Evolutionary conservation across 208 protist genomes (phyloP), one percentile per base, ranked within the genome.

Genomic region (Lotmaria passim): DNA sequence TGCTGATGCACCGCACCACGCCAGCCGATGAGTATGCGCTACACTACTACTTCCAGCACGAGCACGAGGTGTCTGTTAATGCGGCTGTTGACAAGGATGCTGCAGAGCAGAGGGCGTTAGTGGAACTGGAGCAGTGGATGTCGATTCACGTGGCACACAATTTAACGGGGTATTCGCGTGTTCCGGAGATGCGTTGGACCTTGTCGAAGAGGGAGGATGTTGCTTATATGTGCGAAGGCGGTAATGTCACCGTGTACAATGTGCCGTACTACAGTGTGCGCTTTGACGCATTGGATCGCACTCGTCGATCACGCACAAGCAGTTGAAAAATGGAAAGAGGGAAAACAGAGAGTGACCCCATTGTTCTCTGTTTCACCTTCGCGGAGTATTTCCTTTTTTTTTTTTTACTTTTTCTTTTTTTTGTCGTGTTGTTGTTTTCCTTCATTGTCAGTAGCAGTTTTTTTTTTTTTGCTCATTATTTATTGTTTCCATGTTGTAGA

Each of bases 41-140:
- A 15, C 70, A 70, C 21, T 47, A 69, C 55, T 76, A 28, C 46
- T 70, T 70, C 46, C 62, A 44, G 7, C 34, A 43, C 2, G 60
- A 61, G 58, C 39, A 68, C 38, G 17, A 26, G n/a, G 38, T 48
- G 8, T 44, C n/a, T n/a, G n/a, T n/a, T n/a, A n/a, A n/a, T n/a
- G n/a, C n/a, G n/a, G n/a, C n/a, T n/a, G n/a, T n/a, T 3, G n/a
- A 28, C 33, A 17, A 4, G 2, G n/a, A 8, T 14, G 33, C 3
- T 10, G 24, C 21, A 8, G 48, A 53, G 23, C 6, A 26, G 19
- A 10, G 7, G 17, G 48, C 48, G 23, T 33, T 24, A 21, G 48
- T 24, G 19, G 48, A 5, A 31, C 23, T 24, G 19, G 23, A 53
- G n/a, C n/a, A n/a, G n/a, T n/a, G n/a, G 48, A 31, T 53, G 48